Evolutionary conservation across 139 green algal species (phyloP), one percentile per base, ranked within the genome.

Genomic region (Desmodesmus armatus): DNA sequence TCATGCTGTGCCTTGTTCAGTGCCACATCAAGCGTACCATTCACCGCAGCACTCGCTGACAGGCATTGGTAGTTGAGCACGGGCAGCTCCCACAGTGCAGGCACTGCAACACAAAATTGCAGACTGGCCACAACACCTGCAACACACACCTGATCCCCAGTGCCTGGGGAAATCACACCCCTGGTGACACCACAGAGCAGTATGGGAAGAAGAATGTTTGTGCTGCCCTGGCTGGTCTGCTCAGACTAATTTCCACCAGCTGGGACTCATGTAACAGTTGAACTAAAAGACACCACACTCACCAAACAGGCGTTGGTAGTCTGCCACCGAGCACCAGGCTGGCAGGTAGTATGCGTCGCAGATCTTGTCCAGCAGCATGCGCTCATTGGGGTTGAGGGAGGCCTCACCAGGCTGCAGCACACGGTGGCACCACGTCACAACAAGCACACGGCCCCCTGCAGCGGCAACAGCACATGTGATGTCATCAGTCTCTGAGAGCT

Each of bases 261-360:
- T n/a, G n/a, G n/a, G n/a, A n/a, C n/a, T n/a, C n/a, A 9, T 40
- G 2, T n/a, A 82, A 51, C 35, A 37, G 0, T n/a, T 35, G 27
- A 69, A 37, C 5, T 41, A 31, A 5, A 43, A 41, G 31, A 77
- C 55, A 69, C 35, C 25, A 47, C 47, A 71, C 87, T 79, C 60
- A 94, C 87, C 87, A 60, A 96, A 95, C 3, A 99, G 87, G 3
- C 62, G 25, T 77, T 93, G 49, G 87, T 99, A 99, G 80, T 99
- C 97, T 13, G 89, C 91, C 15, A 96, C 63, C 25, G 92, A 97
- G 92, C 96, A 99, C 97, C 97, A 99, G 7, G 89, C 87, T 13
- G 97, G 97, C 51, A 99, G 93, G 91, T 99, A 99, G 91, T 99
- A 99, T 0, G 96, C 97, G 65, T 98, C 93, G 87, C 94, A 98